Percentiles rank a stretch among this genome's conserved stretches.
phyloP scores from a whole-genome alignment of 192 early-diverging fungal species.

The Oehlia diaphana region DNA sequence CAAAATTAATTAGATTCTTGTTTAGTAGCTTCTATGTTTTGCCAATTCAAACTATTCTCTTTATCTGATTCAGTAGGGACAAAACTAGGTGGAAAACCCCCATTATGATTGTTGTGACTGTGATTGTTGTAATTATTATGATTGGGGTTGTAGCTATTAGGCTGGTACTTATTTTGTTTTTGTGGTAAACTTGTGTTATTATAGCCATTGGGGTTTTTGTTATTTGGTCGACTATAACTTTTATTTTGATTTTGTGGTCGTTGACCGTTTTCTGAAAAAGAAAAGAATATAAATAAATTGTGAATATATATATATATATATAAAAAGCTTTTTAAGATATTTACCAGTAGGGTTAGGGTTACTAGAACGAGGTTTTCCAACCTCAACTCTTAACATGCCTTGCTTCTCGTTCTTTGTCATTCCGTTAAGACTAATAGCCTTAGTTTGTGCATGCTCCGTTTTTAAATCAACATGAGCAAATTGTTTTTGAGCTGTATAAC shows the following conservation, averaged over 20 bases:
- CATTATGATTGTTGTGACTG: not conserved
- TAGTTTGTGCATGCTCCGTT: not conserved
- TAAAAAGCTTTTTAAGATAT: not conserved
- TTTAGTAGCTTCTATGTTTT: too few species aligned
- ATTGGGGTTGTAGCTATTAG: too few species aligned
- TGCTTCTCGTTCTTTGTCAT: not conserved
- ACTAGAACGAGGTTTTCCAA: not conserved
- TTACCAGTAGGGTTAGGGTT: not conserved
- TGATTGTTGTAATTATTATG: not conserved
- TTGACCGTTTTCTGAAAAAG: not conserved
- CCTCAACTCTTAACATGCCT: not conserved
- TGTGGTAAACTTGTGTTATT: not conserved
- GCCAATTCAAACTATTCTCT: too few species aligned
- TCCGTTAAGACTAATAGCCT: not conserved
- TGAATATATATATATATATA: not conserved
- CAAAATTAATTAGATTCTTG: too few species aligned
- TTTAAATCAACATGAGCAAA: not conserved
- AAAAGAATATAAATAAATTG: not conserved
- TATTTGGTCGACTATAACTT: not conserved
- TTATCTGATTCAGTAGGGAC: too few species aligned
- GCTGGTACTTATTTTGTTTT: not conserved
- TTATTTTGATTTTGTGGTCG: not conserved
- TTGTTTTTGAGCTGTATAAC: not conserved
- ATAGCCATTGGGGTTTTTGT: not conserved
- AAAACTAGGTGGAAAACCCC: too few species aligned